phyloP scores from a whole-genome alignment of 345 rosid genomes.

The Boechera divaricarpa region DNA sequence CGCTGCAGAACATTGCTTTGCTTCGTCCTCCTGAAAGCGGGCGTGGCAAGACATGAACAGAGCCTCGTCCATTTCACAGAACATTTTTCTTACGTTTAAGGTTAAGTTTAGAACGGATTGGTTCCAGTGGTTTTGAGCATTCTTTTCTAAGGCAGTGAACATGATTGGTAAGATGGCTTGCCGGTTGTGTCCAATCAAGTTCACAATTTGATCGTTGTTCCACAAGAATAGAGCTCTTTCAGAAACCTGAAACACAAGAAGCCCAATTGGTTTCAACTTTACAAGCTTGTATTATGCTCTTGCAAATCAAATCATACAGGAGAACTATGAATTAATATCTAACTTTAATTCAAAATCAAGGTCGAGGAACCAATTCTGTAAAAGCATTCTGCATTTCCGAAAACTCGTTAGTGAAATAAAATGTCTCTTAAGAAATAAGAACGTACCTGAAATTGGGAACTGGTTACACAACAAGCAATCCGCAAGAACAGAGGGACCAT shows the following conservation, averaged over 20 bases:
- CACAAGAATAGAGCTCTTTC: constrained; percentile 88
- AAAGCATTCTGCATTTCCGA: background rate
- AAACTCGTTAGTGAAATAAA: background rate
- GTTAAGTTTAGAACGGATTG: constrained; percentile 76
- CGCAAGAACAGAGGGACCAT: constrained; percentile 81
- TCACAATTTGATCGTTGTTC: constrained; percentile 91
- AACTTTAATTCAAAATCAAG: background rate
- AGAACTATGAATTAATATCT: background rate
- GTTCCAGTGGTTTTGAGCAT: constrained; percentile 79
- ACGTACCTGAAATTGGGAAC: constrained; percentile 86
- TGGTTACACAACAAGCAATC: constrained; percentile 80
- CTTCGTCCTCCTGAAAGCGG: constrained; percentile 65
- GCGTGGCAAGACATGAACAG: constrained; percentile 69
- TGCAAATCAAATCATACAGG: constrained; percentile 3
- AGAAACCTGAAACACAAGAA: constrained; percentile 67
- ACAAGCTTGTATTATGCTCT: background rate
- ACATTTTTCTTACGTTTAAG: constrained; percentile 69
- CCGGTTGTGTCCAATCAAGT: constrained; percentile 72
- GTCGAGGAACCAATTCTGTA: background rate
- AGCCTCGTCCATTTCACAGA: constrained; percentile 77
- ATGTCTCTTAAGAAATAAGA: background rate
- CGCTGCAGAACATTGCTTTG: constrained; percentile 49
- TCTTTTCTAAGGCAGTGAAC: constrained; percentile 77
- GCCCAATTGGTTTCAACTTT: background rate
- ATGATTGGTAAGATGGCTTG: constrained; percentile 68